These are phyloP conservation scores for Penstemon eatonii DNA, from an alignment of 257 asterid species.

Conservation along the genomic window DNA sequence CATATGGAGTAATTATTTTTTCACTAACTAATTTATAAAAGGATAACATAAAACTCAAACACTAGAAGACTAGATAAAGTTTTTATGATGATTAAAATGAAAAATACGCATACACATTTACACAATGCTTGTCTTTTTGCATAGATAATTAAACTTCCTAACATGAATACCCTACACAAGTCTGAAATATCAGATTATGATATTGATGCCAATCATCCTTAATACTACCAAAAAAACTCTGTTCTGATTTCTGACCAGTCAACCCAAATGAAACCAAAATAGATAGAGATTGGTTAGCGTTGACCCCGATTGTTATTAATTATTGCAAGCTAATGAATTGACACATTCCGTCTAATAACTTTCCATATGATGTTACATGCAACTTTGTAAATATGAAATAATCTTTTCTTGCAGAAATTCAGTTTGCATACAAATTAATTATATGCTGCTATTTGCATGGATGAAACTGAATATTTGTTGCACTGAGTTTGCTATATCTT, in stretches of 20 bases:
- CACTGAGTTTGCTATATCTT: conserved; percentile 83
- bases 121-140: no score
- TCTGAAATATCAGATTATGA: no score
- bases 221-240: conserved; percentile 7
- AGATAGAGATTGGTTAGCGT: conserved; percentile 23
- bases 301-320: conserved; percentile 27
- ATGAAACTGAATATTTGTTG: conserved; percentile 90
- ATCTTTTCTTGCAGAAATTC: not conserved
- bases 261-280: conserved; percentile 25
- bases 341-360: conserved; percentile 17
- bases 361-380: no score
- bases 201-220: not conserved
- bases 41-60: no score
- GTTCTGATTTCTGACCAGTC: conserved; percentile 31
- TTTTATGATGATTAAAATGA: no score
- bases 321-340: conserved; percentile 24
- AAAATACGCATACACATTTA: no score
- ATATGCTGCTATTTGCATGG: conserved; percentile 55
- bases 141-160: no score
- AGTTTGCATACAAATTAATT: conserved; percentile 9
- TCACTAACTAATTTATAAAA: no score
- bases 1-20: no score
- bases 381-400: no score
- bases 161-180: no score
- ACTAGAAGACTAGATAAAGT: no score